Evolutionary conservation across 1,139 yeast genomes (phyloP), one percentile per base, ranked within the genome.

Genomic region (Eremothecium coryli): DNA sequence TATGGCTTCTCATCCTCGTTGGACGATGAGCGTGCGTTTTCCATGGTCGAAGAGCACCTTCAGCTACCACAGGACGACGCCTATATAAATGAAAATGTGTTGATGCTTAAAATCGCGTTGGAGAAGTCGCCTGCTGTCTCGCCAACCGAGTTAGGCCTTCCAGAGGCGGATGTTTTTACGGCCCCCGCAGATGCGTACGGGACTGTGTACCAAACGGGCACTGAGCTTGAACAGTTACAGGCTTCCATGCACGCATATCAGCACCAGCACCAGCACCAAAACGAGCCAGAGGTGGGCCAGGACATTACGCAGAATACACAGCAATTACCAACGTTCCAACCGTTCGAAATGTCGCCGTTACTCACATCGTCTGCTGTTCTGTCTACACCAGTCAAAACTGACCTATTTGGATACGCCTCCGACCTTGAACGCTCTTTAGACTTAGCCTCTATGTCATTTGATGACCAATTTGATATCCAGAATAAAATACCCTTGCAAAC

Each of bases 41-140:
- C 30, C 10, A 14, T 27, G 22, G 22, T 7, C n/a, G 30, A 27
- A 17, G 30, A 18, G 22, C 30, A 27, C 14, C 22, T 27, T 4
- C 30, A 16, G 7, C n/a, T 27, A 14, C 30, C 30, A 10, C 30
- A 27, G 22, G 30, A 27, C 14, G 30, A 27, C 22, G 30, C 30
- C 9, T 27, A 27, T 18, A 27, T 27, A 11, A 27, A 27, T 7
- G 30, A 27, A 6, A 16, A 18, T 17, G 30, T 4, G 5, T 17
- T 22, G 4, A 27, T 27, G 22, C 17, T 27, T 17, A 27, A 27
- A 14, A n/a, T 27, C 11, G 30, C 30, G n/a, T 27, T 27, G 14
- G 30, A 27, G 14, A 27, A 27, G 5, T 27, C 30, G n/a, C 30
- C 30, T n/a, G 20, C 22, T 4, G 20, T 17, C 9, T 27, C 30